A percentile compares a stretch with the other conserved stretches of the same genome.
phyloP scores from a whole-genome alignment of 352 stramenopile species.

The Phytophthora rubi region DNA sequence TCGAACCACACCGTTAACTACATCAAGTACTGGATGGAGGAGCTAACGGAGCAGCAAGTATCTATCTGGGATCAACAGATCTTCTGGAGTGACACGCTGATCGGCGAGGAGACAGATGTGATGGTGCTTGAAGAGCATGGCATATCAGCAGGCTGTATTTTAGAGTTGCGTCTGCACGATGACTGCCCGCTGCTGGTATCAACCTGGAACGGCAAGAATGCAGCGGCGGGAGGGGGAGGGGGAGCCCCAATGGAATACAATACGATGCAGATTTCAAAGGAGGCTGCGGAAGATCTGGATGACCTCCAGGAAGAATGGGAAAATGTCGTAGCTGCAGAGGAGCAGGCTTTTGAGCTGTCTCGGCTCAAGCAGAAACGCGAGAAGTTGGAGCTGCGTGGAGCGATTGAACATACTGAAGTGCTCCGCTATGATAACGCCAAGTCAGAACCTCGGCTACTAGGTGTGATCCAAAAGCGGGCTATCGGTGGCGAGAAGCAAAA shows the following conservation, averaged over 20 bases:
- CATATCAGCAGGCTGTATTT: conserved; percentile 64
- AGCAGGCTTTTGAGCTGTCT: conserved; percentile 61
- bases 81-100: conserved; percentile 77
- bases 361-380: conserved; percentile 54
- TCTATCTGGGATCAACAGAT: conserved; percentile 86
- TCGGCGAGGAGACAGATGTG: conserved; percentile 74
- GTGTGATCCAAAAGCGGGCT: conserved; percentile 55
- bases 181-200: conserved; percentile 76
- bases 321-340: conserved; percentile 60
- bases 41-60: conserved; percentile 77
- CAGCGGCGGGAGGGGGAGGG: conserved; percentile 33
- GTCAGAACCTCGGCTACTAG: conserved; percentile 51
- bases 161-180: conserved; percentile 79
- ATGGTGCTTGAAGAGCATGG: conserved; percentile 81
- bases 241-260: conserved; percentile 65
- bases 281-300: conserved; percentile 78
- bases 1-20: conserved; percentile 79
- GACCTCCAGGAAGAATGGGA: conserved; percentile 75
- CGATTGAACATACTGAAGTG: conserved; percentile 69
- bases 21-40: conserved; percentile 87
- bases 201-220: conserved; percentile 65
- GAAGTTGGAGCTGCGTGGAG: conserved; percentile 57
- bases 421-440: conserved; percentile 59
- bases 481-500: conserved; percentile 23
- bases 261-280: conserved; percentile 85